Evolutionary conservation across 495 filamentous ascomycete species (phyloP).

Genomic region (Symbiotaphrina buchneri): DNA sequence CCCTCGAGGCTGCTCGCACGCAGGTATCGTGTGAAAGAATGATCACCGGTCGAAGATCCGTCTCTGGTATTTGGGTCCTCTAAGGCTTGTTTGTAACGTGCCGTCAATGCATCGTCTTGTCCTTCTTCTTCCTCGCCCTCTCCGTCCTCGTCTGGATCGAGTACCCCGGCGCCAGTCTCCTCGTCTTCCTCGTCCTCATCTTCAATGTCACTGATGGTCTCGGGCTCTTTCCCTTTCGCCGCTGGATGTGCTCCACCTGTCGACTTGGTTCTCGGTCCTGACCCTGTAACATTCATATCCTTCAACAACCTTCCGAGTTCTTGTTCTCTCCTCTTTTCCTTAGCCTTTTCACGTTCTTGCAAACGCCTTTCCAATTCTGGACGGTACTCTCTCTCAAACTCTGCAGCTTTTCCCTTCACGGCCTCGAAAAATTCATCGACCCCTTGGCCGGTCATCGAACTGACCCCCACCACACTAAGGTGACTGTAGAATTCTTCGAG

Average conservation of each 20-base stretch:
- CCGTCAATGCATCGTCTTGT: conserved; percentile 26
- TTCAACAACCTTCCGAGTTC: conserved; percentile 86
- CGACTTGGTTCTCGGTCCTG: conserved; percentile 10
- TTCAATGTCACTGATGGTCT: conserved; percentile 36
- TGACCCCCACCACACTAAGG: conserved; percentile 77
- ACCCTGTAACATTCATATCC: conserved; percentile 56
- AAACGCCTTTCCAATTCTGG: conserved; percentile 71
- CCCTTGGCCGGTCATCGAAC: conserved; percentile 77
- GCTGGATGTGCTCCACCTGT: conserved; percentile 12
- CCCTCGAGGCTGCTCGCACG: conserved; percentile 5
- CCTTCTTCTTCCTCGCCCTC: conserved; percentile 22
- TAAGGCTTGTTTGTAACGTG: conserved; percentile 35
- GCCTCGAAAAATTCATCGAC: conserved; percentile 84
- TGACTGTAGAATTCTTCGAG: conserved; percentile 95
- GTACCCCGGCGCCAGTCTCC: conserved; percentile 3
- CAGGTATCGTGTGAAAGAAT: conserved; percentile 37
- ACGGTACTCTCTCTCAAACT: conserved; percentile 80
- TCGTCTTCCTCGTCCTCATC: conserved; percentile 23
- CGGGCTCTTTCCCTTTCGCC: conserved; percentile 18
- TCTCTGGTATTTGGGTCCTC: conserved; percentile 9
- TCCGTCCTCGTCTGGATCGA: neutral
- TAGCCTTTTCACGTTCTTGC: conserved; percentile 50
- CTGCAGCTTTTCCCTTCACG: conserved; percentile 63
- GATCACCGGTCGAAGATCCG: conserved; percentile 23
- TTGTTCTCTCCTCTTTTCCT: conserved; percentile 42